These are phyloP conservation scores for Kwoniella newhampshirensis DNA, from an alignment of 768 basidiomycete genomes.

Conservation along the genomic window DNA sequence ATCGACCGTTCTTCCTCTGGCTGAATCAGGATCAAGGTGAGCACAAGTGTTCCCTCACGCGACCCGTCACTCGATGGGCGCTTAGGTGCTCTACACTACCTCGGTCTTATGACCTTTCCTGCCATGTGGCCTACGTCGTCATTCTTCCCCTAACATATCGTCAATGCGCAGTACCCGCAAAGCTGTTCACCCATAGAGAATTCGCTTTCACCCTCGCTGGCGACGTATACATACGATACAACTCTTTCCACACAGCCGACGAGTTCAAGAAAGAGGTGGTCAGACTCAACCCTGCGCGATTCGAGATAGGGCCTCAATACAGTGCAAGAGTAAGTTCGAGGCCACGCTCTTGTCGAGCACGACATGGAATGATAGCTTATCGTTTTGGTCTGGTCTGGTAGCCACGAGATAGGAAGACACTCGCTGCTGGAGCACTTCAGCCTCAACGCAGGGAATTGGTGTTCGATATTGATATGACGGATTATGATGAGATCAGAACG, in stretches of 20 bases:
- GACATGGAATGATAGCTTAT: not conserved
- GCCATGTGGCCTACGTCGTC: not conserved
- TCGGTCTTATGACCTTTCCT: not conserved
- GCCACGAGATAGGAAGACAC: constrained; percentile 86
- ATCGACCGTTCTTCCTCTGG: constrained; percentile 91
- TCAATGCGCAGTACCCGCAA: constrained; percentile 58
- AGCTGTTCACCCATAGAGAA: constrained; percentile 87
- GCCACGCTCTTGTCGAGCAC: not conserved
- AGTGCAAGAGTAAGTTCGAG: constrained; percentile 68
- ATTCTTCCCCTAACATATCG: not conserved
- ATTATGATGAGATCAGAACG: constrained; percentile 92
- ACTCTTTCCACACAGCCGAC: constrained; percentile 78
- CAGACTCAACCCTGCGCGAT: constrained; percentile 81
- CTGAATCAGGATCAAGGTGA: constrained; percentile 81
- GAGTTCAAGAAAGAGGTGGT: constrained; percentile 90
- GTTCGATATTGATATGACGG: constrained; percentile 99
- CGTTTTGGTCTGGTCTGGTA: constrained; percentile 48
- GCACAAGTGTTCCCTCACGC: too few relatives aligned
- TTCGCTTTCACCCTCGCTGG: constrained; percentile 89
- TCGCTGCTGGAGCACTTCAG: constrained; percentile 66
- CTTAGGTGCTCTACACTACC: not conserved
- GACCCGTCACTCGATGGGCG: not conserved
- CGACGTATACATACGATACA: constrained; percentile 91
- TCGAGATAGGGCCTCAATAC: constrained; percentile 96
- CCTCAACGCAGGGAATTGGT: constrained; percentile 87